Conservation (phyloP, 495 filamentous ascomycete genomes). For the Penicillium robsamsonii region DNA sequence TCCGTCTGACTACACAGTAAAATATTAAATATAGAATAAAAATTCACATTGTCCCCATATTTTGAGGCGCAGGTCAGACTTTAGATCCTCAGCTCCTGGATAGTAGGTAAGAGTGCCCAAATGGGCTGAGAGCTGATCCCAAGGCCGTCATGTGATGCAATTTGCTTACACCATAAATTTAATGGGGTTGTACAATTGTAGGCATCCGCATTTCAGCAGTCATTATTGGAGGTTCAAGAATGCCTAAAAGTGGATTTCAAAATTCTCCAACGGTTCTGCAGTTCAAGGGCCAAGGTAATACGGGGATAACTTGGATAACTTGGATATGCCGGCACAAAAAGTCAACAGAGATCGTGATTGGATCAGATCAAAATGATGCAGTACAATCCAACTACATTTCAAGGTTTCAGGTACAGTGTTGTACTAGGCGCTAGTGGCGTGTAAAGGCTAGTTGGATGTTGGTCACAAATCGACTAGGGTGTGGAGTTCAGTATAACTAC, state of each 20-base stretch:
- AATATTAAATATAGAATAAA: not conserved
- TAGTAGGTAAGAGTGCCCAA: not conserved
- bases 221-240: not conserved
- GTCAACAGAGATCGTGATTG: not conserved
- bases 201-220: conserved; percentile 2
- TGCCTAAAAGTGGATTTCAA: not conserved
- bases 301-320: too few relatives aligned
- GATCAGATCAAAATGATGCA: not conserved
- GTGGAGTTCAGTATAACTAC: not conserved
- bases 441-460: not conserved
- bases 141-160: not conserved
- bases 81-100: not conserved
- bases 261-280: not conserved
- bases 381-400: not conserved
- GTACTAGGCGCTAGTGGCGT: not conserved
- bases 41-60: not conserved
- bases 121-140: not conserved
- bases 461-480: not conserved
- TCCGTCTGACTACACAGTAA: not conserved
- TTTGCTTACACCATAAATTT: too few relatives aligned
- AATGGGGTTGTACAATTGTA: not conserved
- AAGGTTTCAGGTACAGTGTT: not conserved
- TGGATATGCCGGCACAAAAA: not conserved
- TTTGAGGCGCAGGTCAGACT: not conserved
- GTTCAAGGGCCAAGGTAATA: not conserved